Conservation (phyloP, 768 basidiomycete genomes). For the Mycena albidolilacea region DNA sequence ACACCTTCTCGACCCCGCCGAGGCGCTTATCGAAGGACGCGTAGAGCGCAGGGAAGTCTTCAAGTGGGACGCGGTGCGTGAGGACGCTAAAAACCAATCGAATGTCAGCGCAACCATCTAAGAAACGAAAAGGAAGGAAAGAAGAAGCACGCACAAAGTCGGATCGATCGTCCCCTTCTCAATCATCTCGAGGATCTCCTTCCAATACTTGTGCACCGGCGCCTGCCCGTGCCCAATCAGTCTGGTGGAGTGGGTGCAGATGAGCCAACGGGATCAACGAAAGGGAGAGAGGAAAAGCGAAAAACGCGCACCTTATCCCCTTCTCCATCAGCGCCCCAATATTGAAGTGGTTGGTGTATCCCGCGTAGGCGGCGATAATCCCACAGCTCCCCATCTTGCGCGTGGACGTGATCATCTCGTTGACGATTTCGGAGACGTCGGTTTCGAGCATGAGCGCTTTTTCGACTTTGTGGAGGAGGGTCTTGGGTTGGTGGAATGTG, state of each 20-base stretch:
- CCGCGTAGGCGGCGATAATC: constrained; percentile 78
- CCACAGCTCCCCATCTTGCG: constrained; percentile 74
- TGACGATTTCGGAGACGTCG: constrained; percentile 75
- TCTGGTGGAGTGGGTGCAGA: constrained; percentile 49
- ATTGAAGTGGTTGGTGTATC: constrained; percentile 77
- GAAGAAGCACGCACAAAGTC: constrained; percentile 57
- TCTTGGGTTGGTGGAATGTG: constrained; percentile 82
- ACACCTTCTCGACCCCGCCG: constrained; percentile 77
- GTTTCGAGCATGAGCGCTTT: constrained; percentile 84
- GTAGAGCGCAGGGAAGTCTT: constrained; percentile 78
- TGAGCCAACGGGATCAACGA: no score
- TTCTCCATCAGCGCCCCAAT: constrained; percentile 86
- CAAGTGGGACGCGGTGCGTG: constrained; percentile 72
- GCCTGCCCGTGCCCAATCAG: constrained; percentile 84
- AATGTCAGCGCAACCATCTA: not conserved
- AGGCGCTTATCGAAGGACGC: constrained; percentile 71
- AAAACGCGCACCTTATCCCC: constrained; percentile 49
- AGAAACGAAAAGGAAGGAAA: not conserved
- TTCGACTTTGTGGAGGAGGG: constrained; percentile 74
- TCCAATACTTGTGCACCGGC: constrained; percentile 82
- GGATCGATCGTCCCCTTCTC: constrained; percentile 76
- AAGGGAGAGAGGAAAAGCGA: no score
- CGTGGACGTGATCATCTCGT: constrained; percentile 63
- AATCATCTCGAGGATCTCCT: constrained; percentile 78
- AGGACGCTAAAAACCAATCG: constrained; percentile 54